Base-by-base conservation (phyloP, 495 filamentous ascomycete species). In the Hypoxylon fragiforme region DNA sequence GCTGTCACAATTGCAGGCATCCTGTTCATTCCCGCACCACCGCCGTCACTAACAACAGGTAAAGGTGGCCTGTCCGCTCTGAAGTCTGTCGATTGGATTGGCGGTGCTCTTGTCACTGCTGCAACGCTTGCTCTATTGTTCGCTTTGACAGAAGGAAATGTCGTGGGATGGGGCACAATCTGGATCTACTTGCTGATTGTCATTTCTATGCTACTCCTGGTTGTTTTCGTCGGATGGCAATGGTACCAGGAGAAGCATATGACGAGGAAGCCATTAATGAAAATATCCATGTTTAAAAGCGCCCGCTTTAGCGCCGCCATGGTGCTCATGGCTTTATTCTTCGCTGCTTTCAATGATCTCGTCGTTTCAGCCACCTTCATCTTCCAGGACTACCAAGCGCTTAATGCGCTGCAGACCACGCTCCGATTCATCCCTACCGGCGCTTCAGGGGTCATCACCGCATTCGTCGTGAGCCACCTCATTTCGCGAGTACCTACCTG, bases 161-260 rank as follows among this genome's bases (percentile, higher is more conserved):
- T 83, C 0, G 73, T 86, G 22, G 86, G 87, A 5, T 91, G 87
- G 87, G 64, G 64, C 14, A 85, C 81, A 0, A 78, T 82, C 3
- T 90, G 86, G 72, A 77, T 90, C 0, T 73, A 82, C 24, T 78
- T 76, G 6, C 66, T 90, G 3, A 81, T 91, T 31, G 77, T 84
- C 15, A 68, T 87, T 9, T 82, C 85, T 1, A 32, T 87, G 19
- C 43, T 84, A 7, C 64, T 89, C 3, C 73, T 89, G 4, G 72
- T 54, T 0, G 57, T 70, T 1, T 91, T 91, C 54, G 61, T 85
- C 15, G 65, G 74, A 28, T 90, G 87, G 86, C 85, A 91, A 56
- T 72, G 71, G 47, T 73, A 77, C 42, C 75, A 83, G 22, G 83
- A 86, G 51, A 70, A 65, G 9, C 68, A 67, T 13, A 71, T 60